Evolutionary conservation across 2,329 filamentous ascomycete species (phyloP).

Genomic region (Ophiostoma himal-ulmi): DNA sequence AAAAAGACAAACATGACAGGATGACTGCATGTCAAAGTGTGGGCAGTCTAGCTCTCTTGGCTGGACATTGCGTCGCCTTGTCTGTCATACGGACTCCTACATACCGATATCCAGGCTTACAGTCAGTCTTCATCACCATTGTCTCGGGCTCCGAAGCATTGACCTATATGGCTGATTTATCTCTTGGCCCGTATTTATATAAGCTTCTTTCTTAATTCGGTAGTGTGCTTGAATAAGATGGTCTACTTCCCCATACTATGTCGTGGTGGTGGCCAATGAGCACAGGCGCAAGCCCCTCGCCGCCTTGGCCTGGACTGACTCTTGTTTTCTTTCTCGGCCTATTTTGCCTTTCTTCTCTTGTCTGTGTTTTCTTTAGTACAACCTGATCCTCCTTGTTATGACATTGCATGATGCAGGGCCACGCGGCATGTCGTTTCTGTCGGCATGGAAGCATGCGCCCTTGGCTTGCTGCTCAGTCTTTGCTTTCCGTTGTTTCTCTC

Average conservation of each 20-base stretch:
- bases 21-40: not conserved
- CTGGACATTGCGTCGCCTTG: not conserved
- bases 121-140: not conserved
- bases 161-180: not conserved
- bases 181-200: not conserved
- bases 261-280: not conserved
- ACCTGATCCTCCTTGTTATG: not conserved
- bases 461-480: not conserved
- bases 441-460: not conserved
- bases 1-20: not conserved
- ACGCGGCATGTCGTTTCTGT: conserved; percentile 4
- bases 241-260: not conserved
- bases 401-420: conserved; percentile 7
- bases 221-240: not conserved
- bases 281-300: not conserved
- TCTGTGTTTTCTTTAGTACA: not conserved
- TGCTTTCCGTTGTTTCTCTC: not conserved
- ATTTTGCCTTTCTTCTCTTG: not conserved
- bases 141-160: conserved; percentile 1
- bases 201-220: not conserved
- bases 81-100: conserved; percentile 1
- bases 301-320: not conserved
- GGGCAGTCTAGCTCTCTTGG: not conserved
- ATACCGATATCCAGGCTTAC: not conserved
- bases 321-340: not conserved